Evolutionary conservation across 805 yeast species (phyloP), one percentile per base, ranked within the genome.

Genomic region (Sugiyamaella floridensis): DNA sequence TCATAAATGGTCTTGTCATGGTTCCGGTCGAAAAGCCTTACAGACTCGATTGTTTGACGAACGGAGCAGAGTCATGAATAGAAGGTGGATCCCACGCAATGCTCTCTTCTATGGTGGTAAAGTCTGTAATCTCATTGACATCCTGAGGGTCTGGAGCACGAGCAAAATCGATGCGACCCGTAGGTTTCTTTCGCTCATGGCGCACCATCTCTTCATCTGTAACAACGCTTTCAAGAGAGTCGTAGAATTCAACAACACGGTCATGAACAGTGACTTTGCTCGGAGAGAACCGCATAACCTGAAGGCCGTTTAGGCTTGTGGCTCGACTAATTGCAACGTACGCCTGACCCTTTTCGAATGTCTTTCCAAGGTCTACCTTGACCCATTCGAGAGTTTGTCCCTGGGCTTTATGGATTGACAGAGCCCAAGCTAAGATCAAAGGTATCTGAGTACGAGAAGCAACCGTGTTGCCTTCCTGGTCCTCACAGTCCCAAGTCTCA

Each of bases 291-390:
- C 88, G 84, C 50, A 80, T 67, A 1, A 93, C 86, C 61, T 89
- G 96, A 26, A 93, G 72, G 0, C 96, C 96, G 2, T 81, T 81
- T 60, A 95, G 76, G 19, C 85, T 78, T 1, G 84, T 85, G 1
- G 97, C 98, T 67, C 99, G 79, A 11, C 96, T 87, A 32, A 93
- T 71, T 0, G 98, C 99, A 29, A 93, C 99, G 65, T 93, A 93
- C 0, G 96, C 95, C 66, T 93, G 99, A 0, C 99, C 99, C 50
- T 80, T 82, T 64, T 90, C 98, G 68, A 92, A 92, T 1, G 86
- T 81, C 52, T 76, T 75, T 40, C 76, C 73, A 55, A 92, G 74
- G 65, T 93, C 95, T 5, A 92, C 96, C 56, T 77, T 77, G 3
- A 87, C 89, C 51, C 79, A 75, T 4, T 84, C 82, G 44, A 89